These are phyloP conservation scores for Trifolium fragiferum DNA, from an alignment of 306 rosid species.

Conservation along the genomic window DNA sequence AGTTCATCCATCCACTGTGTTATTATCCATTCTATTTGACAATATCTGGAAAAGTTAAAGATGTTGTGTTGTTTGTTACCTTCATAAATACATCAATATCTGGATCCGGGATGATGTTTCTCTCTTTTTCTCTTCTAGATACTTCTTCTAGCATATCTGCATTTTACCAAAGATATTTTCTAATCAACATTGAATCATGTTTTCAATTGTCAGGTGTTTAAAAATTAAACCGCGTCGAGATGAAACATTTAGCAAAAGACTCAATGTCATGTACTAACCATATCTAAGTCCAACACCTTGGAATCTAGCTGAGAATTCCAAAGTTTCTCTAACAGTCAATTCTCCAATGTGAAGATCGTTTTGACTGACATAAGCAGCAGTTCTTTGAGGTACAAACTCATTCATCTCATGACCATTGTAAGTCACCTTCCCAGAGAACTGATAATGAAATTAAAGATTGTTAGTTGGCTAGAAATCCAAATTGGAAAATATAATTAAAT, in stretches of 20 bases:
- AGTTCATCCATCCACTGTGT: slow-evolving; percentile 1
- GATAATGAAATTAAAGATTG: background rate
- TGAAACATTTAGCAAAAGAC: background rate
- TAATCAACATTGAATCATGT: background rate
- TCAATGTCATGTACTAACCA: slow-evolving; percentile 31
- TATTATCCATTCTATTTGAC: background rate
- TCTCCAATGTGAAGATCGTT: slow-evolving; percentile 43
- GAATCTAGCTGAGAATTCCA: slow-evolving; percentile 46
- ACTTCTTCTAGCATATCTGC: slow-evolving; percentile 44
- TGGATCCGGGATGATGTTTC: slow-evolving; percentile 45
- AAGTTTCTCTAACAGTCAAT: slow-evolving; percentile 47
- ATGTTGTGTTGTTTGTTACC: slow-evolving; percentile 17
- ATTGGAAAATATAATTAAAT: background rate
- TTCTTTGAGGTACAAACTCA: slow-evolving; percentile 46
- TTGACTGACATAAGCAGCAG: slow-evolving; percentile 35
- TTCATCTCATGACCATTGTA: slow-evolving; percentile 44
- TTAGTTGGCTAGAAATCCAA: background rate
- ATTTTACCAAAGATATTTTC: background rate
- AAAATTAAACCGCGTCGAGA: background rate
- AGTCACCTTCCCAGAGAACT: slow-evolving; percentile 7
- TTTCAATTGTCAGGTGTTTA: too few relatives aligned
- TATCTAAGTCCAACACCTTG: slow-evolving; percentile 44
- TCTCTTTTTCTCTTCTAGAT: slow-evolving; percentile 39
- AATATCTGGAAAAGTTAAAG: background rate
- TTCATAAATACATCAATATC: slow-evolving; percentile 45